Evolutionary conservation across 352 stramenopile genomes (phyloP).

Genomic region (Globisporangium iwayamae): DNA sequence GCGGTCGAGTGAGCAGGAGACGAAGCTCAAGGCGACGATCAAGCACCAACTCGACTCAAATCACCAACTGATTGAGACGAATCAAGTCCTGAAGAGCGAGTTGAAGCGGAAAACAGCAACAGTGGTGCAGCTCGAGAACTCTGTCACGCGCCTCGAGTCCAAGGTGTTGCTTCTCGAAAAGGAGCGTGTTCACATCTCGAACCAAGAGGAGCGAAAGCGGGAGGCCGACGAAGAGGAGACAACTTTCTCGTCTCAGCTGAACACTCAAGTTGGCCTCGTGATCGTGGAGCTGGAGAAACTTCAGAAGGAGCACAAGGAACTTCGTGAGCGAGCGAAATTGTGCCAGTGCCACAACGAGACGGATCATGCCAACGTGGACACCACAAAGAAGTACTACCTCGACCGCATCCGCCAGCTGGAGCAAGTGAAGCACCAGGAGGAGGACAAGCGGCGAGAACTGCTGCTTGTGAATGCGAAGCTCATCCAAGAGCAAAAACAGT

Average conservation of each 20-base stretch:
- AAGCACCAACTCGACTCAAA: slow-evolving; percentile 40
- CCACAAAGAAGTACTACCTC: slow-evolving; percentile 32
- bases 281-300: slow-evolving; percentile 44
- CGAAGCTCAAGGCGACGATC: slow-evolving; percentile 31
- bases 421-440: slow-evolving; percentile 31
- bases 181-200: slow-evolving; percentile 36
- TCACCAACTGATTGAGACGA: slow-evolving; percentile 31
- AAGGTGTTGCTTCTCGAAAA: slow-evolving; percentile 45
- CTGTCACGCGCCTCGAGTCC: slow-evolving; percentile 39
- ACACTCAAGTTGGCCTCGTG: slow-evolving; percentile 36
- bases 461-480: slow-evolving; percentile 65
- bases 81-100: slow-evolving; percentile 36
- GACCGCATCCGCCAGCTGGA: slow-evolving; percentile 54
- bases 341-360: slow-evolving; percentile 19
- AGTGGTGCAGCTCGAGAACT: slow-evolving; percentile 27
- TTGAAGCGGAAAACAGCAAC: slow-evolving; percentile 22
- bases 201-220: slow-evolving; percentile 32
- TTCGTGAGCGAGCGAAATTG: slow-evolving; percentile 21
- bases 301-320: slow-evolving; percentile 35
- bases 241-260: slow-evolving; percentile 34
- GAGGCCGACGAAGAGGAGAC: slow-evolving; percentile 26
- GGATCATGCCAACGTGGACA: slow-evolving; percentile 1
- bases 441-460: slow-evolving; percentile 58
- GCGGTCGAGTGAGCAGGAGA: slow-evolving; percentile 29
- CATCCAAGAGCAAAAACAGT: slow-evolving; percentile 58